These are phyloP conservation scores for Geranium incanum DNA, from an alignment of 441 rosid species.

Conservation along the genomic window DNA sequence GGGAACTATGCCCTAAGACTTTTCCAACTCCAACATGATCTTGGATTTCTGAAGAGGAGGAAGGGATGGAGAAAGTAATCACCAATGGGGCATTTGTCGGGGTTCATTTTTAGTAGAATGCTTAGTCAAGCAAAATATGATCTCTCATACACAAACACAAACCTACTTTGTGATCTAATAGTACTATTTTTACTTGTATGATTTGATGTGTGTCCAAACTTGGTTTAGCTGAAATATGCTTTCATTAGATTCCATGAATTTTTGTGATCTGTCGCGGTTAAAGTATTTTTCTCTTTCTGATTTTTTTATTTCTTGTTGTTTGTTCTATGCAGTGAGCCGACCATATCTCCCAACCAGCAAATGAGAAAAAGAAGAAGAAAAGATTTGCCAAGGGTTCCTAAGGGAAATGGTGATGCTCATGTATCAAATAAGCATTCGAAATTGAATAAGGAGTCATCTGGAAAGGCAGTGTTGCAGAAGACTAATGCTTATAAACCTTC, in stretches of 20 bases:
- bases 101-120: background rate
- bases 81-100: background rate
- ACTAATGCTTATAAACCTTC: constrained; percentile 31
- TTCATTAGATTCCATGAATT: background rate
- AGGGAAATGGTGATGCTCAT: constrained; percentile 44
- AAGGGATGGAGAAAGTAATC: no score
- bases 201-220: no score
- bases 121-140: no score
- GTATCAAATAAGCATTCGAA: constrained; percentile 49
- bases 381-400: constrained; percentile 43
- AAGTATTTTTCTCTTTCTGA: background rate
- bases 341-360: no score
- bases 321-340: constrained; percentile 10
- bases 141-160: background rate
- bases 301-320: constrained; percentile 24
- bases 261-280: background rate
- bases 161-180: background rate
- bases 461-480: constrained; percentile 35
- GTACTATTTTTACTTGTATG: no score
- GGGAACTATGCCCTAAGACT: no score
- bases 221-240: background rate
- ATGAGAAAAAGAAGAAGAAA: constrained; percentile 16
- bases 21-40: no score
- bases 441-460: constrained; percentile 33
- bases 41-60: no score